Percentiles rank a stretch among this genome's conserved stretches.
These are phyloP conservation scores for Boletus reticulatus DNA, from an alignment of 768 basidiomycete genomes.

Conservation along the genomic window DNA sequence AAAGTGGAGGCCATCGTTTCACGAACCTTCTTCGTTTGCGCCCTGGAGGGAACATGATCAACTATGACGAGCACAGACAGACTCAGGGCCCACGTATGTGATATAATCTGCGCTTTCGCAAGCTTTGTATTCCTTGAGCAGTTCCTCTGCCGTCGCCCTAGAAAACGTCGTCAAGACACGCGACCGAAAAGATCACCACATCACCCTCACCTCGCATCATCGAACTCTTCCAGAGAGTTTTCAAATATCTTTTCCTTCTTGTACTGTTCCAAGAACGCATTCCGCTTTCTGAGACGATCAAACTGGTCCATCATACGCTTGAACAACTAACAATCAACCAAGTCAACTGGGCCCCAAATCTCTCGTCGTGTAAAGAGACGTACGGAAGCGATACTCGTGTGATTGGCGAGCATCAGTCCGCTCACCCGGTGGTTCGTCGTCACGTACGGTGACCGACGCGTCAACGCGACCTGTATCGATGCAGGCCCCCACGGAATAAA, in stretches of 20 bases:
- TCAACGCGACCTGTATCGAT: conserved; percentile 95
- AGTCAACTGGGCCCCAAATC: neutral
- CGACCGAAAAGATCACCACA: neutral
- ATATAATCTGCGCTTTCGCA: conserved; percentile 96
- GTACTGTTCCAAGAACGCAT: conserved; percentile 96
- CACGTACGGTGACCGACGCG: conserved; percentile 86
- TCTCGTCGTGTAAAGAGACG: conserved; percentile 26
- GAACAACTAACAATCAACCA: conserved; percentile 63
- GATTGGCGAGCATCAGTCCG: conserved; percentile 97
- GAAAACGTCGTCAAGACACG: neutral
- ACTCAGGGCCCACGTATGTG: conserved; percentile 58
- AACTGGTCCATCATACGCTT: conserved; percentile 96
- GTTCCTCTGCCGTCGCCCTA: conserved; percentile 82
- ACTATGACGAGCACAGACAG: neutral
- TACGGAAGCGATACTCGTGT: conserved; percentile 97
- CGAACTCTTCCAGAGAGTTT: conserved; percentile 92
- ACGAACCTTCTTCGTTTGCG: conserved; percentile 33
- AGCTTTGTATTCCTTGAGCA: conserved; percentile 93
- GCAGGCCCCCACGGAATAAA: conserved; percentile 99
- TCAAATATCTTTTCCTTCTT: conserved; percentile 97
- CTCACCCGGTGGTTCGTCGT: conserved; percentile 91
- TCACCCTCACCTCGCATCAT: conserved; percentile 80
- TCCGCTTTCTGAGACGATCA: conserved; percentile 79
- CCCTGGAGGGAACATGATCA: conserved; percentile 24
- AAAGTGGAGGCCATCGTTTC: neutral